Evolutionary conservation across 352 stramenopile genomes (phyloP), one percentile per base, ranked within the genome.

Genomic region (Phytophthora sp.): DNA sequence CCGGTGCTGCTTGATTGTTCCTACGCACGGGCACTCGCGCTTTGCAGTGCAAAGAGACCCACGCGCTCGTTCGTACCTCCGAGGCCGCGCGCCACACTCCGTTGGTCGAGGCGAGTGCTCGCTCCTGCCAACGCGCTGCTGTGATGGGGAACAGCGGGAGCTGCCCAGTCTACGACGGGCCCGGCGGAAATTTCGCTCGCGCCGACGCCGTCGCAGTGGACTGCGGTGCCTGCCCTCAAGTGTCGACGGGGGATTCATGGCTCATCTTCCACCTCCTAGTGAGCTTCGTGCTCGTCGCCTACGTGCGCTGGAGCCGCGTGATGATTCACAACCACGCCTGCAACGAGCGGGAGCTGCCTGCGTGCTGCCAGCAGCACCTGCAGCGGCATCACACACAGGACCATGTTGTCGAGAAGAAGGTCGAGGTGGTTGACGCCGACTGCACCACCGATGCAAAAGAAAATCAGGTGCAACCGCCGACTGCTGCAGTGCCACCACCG

Each of bases 261-360:
- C 63, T 80, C 51, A 56, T 77, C 37, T 72, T 77, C 12, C 72
- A 80, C 37, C 44, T 77, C 32, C 13, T 75, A 13, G 9, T 80
- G 50, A 80, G 72, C 72, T 80, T 80, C 45, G 15, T 70, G 31
- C 67, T 80, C n/a, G 72, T 72, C 17, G 68, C 72, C 23, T 68
- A 77, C 43, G 68, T 80, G 34, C 72, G 68, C n/a, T 80, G 72
- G 72, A 76, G 69, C 34, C 69, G 61, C 48, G 55, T 75, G 8
- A 43, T 41, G 17, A 55, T 73, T 4, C 69, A 77, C 37, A 74
- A 54, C 24, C 64, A 74, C 51, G 59, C 65, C 21, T 64, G 38
- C 24, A 68, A 72, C 13, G 30, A 56, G 12, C 35, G 44, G 13
- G 57, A 66, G 5, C 20, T 74, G 23, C 53, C 54, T 2, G 6